These are phyloP conservation scores for Barnettozyma siamensis DNA, from an alignment of 805 yeast species.

Conservation along the genomic window DNA sequence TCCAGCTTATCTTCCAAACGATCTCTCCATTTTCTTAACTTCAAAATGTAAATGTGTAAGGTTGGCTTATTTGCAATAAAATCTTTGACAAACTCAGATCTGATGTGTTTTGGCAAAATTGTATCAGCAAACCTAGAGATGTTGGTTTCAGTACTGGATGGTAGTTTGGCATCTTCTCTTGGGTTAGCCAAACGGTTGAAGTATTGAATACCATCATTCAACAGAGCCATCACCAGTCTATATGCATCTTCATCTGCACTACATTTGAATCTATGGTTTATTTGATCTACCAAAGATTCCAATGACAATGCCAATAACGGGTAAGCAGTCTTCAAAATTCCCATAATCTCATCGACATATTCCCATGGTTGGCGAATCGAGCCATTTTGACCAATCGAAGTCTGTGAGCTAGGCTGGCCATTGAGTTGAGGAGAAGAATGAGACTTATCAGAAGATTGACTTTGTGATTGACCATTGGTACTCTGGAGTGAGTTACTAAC, in stretches of 20 bases:
- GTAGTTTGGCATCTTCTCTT: constrained; percentile 79
- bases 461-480: constrained; percentile 5
- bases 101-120: constrained; percentile 79
- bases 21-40: constrained; percentile 88
- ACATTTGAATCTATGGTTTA: constrained; percentile 87
- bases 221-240: constrained; percentile 82
- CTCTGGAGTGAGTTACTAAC: too few relatives aligned
- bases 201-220: constrained; percentile 90
- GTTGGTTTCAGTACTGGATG: constrained; percentile 87
- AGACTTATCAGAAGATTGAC: constrained; percentile 3
- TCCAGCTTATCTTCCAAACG: constrained; percentile 89
- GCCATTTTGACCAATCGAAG: constrained; percentile 13
- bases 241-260: constrained; percentile 96
- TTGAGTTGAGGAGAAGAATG: constrained; percentile 8
- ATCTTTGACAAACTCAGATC: constrained; percentile 88
- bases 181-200: constrained; percentile 83
- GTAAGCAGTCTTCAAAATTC: constrained; percentile 91
- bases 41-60: constrained; percentile 77
- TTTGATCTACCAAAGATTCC: constrained; percentile 94
- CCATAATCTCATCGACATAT: constrained; percentile 87
- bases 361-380: constrained; percentile 82
- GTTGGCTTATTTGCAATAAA: constrained; percentile 83
- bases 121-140: constrained; percentile 88
- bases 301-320: constrained; percentile 88
- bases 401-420: constrained; percentile 2